Percentiles rank a stretch among this genome's conserved stretches.
These are phyloP conservation scores for Leavenworthia alabamica DNA, from an alignment of 345 rosid genomes.

Conservation along the genomic window DNA sequence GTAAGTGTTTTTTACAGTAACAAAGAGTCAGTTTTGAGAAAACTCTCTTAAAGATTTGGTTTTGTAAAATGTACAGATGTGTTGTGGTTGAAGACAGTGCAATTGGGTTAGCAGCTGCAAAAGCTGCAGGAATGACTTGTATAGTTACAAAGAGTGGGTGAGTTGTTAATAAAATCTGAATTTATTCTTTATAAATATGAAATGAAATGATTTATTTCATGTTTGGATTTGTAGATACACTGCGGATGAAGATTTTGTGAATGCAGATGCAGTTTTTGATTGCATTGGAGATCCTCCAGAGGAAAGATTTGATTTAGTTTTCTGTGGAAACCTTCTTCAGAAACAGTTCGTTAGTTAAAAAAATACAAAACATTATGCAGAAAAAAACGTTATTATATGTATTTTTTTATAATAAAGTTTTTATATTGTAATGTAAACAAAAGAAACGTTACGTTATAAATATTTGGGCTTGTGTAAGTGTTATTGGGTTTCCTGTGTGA, in stretches of 20 bases:
- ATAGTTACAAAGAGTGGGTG: constrained; percentile 90
- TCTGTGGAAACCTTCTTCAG: constrained; percentile 73
- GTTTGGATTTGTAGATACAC: constrained; percentile 55
- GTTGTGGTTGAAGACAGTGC: constrained; percentile 92
- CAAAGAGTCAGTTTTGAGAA: background rate
- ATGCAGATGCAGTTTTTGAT: constrained; percentile 86
- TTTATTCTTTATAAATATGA: background rate
- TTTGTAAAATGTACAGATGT: constrained; percentile 40
- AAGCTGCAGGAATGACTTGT: constrained; percentile 96
- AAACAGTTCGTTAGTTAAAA: constrained; percentile 61
- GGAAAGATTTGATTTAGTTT: constrained; percentile 71
- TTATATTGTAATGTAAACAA: too few relatives aligned
- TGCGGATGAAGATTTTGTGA: constrained; percentile 71
- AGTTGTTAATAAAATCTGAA: background rate
- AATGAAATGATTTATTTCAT: background rate
- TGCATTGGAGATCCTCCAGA: constrained; percentile 96
- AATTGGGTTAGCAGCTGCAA: constrained; percentile 92
- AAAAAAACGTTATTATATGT: too few relatives aligned
- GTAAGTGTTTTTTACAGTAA: constrained; percentile 30
- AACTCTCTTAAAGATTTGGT: background rate
- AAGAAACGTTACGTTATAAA: too few relatives aligned
- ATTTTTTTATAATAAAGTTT: too few relatives aligned
- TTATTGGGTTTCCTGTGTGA: background rate
- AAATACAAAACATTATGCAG: too few relatives aligned
- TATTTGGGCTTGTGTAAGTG: background rate